Conservation (phyloP, 2,329 filamentous ascomycete species). For the Aplosporella prunicola region DNA sequence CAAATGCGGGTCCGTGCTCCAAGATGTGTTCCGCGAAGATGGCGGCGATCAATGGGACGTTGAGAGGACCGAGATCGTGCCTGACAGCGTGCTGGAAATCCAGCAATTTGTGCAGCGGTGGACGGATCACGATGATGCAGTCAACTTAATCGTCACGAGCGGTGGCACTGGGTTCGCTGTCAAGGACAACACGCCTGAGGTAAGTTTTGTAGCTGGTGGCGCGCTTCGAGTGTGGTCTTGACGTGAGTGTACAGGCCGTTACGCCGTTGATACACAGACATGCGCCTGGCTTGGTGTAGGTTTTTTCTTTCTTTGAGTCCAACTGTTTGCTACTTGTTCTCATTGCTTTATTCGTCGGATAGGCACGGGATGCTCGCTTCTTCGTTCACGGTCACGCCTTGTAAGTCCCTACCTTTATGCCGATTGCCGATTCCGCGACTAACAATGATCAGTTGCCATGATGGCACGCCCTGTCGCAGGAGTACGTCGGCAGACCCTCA, state of each 20-base stretch:
- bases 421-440: background rate
- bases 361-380: conserved; percentile 86
- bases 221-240: conserved; percentile 11
- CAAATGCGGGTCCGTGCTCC: conserved; percentile 57
- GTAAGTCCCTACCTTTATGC: conserved; percentile 43
- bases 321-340: background rate
- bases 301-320: conserved; percentile 7
- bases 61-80: conserved; percentile 61
- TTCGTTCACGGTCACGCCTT: conserved; percentile 79
- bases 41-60: conserved; percentile 65
- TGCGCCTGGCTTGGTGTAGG: conserved; percentile 74
- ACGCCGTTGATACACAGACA: conserved; percentile 69
- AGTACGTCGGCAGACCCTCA: conserved; percentile 68
- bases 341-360: background rate
- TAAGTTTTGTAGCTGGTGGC: conserved; percentile 26
- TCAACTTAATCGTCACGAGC: conserved; percentile 77
- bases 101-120: conserved; percentile 63
- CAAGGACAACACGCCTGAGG: conserved; percentile 81
- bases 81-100: conserved; percentile 66
- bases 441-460: conserved; percentile 67
- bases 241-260: conserved; percentile 52
- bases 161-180: conserved; percentile 89
- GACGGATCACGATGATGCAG: conserved; percentile 52
- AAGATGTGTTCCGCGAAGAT: conserved; percentile 57
- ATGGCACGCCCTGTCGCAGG: conserved; percentile 94